Evolutionary conservation across 192 early-diverging fungal species (phyloP).

Genomic region (Phlyctochytrium bullatum): DNA sequence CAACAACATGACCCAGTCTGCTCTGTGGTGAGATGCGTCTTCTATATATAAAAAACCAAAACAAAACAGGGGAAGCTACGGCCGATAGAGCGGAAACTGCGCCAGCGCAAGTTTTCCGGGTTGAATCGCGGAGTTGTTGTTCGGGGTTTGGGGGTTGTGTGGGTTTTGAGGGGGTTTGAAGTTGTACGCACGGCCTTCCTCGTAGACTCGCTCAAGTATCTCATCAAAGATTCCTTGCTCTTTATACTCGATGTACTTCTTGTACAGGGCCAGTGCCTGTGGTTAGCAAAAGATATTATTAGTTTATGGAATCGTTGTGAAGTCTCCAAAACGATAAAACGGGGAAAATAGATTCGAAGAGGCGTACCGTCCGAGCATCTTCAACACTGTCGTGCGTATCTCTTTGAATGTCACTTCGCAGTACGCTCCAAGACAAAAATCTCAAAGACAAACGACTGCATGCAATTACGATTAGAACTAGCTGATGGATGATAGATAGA

Average conservation of each 20-base stretch:
- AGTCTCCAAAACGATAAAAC: background rate
- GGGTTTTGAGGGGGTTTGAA: slow-evolving; percentile 42
- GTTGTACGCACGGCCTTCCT: slow-evolving; percentile 53
- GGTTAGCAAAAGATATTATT: background rate
- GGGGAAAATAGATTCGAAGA: too few species aligned
- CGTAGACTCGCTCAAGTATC: slow-evolving; percentile 80
- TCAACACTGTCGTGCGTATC: slow-evolving; percentile 91
- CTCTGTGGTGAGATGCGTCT: too few species aligned
- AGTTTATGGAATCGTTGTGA: background rate
- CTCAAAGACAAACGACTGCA: slow-evolving; percentile 80
- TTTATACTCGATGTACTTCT: slow-evolving; percentile 70
- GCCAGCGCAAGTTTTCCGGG: too few species aligned
- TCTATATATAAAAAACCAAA: too few species aligned
- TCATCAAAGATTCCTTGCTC: slow-evolving; percentile 66
- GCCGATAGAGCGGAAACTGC: too few species aligned
- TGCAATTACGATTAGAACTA: slow-evolving; percentile 13
- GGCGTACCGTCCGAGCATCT: slow-evolving; percentile 81
- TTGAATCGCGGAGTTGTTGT: too few species aligned
- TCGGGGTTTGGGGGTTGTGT: too few species aligned
- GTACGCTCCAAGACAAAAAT: slow-evolving; percentile 89
- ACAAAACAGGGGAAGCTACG: too few species aligned
- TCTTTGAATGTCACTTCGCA: slow-evolving; percentile 79
- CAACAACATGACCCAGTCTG: too few species aligned
- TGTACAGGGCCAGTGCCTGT: slow-evolving; percentile 78
- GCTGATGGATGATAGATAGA: too few species aligned